Percentiles rank a stretch among this genome's conserved stretches.
Evolutionary conservation across 2,329 filamentous ascomycete species (phyloP).

Genomic region (Endoconidiophora polonica): DNA sequence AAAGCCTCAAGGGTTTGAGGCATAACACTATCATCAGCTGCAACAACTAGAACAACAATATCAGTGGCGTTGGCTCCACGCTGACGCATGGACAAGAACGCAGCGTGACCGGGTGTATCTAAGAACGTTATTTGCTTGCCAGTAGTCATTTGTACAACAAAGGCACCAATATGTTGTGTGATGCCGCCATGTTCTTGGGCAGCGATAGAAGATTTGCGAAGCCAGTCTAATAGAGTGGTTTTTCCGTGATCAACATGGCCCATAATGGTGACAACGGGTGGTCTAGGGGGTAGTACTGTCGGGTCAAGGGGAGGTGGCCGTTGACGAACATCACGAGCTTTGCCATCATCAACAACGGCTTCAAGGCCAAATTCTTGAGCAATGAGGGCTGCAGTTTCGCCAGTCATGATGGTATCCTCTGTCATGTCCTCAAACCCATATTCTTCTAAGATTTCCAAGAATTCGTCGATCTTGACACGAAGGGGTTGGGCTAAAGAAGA

Average conservation of each 20-base stretch:
- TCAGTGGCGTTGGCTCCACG: slow-evolving; percentile 92
- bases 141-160: slow-evolving; percentile 72
- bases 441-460: slow-evolving; percentile 59
- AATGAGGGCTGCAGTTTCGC: slow-evolving; percentile 78
- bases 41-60: slow-evolving; percentile 89
- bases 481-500: slow-evolving; percentile 62
- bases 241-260: slow-evolving; percentile 98
- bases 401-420: slow-evolving; percentile 71
- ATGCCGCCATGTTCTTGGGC: slow-evolving; percentile 91
- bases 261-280: slow-evolving; percentile 97
- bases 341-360: slow-evolving; percentile 53
- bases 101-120: slow-evolving; percentile 90
- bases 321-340: slow-evolving; percentile 52
- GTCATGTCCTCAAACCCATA: slow-evolving; percentile 80
- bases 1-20: slow-evolving; percentile 93
- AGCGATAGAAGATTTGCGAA: slow-evolving; percentile 83
- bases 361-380: slow-evolving; percentile 89
- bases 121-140: slow-evolving; percentile 91
- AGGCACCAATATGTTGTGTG: slow-evolving; percentile 95
- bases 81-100: slow-evolving; percentile 89
- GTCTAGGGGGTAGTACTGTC: slow-evolving; percentile 52
- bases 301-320: slow-evolving; percentile 52
- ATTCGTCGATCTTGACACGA: slow-evolving; percentile 51
- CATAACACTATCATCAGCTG: slow-evolving; percentile 93
- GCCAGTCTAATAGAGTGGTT: slow-evolving; percentile 84